Conservation (phyloP, 2,329 filamentous ascomycete genomes). For the Gliomastix tumulicola region DNA sequence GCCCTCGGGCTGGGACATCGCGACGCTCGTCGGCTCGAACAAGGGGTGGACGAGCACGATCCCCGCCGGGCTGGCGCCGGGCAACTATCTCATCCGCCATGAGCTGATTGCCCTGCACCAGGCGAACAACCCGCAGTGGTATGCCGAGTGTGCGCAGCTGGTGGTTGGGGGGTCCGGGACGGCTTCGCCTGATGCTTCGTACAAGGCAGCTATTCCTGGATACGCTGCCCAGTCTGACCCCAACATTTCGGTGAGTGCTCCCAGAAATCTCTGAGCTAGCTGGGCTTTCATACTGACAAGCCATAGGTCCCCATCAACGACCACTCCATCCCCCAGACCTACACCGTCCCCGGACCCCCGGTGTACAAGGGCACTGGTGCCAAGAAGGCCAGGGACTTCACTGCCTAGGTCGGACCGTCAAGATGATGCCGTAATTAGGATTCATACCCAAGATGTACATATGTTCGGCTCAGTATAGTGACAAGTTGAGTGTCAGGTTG, state of each 20-base stretch:
- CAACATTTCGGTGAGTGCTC: constrained; percentile 35
- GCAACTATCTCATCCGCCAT: constrained; percentile 50
- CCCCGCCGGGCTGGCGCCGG: constrained; percentile 38
- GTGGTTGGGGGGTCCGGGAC: constrained; percentile 40
- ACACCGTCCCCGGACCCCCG: constrained; percentile 9
- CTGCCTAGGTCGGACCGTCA: too few species aligned
- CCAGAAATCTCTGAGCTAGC: neutral
- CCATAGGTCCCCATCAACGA: constrained; percentile 10
- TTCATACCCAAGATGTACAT: too few species aligned
- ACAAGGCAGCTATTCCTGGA: constrained; percentile 35
- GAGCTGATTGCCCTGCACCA: constrained; percentile 51
- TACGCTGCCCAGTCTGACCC: constrained; percentile 37
- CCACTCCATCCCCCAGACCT: constrained; percentile 7
- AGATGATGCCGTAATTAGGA: too few species aligned
- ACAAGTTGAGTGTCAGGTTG: too few species aligned
- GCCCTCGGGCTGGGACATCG: constrained; percentile 8
- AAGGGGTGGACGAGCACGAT: constrained; percentile 43
- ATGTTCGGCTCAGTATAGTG: too few species aligned
- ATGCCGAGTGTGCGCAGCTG: constrained; percentile 49
- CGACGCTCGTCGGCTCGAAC: constrained; percentile 28
- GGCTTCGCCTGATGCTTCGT: constrained; percentile 28
- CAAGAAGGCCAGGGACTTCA: too few species aligned
- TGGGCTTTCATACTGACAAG: neutral
- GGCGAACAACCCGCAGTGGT: constrained; percentile 43
- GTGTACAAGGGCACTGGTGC: constrained; percentile 9